Base-by-base conservation (phyloP, 1,139 yeast species). In the Pichia sp. region DNA sequence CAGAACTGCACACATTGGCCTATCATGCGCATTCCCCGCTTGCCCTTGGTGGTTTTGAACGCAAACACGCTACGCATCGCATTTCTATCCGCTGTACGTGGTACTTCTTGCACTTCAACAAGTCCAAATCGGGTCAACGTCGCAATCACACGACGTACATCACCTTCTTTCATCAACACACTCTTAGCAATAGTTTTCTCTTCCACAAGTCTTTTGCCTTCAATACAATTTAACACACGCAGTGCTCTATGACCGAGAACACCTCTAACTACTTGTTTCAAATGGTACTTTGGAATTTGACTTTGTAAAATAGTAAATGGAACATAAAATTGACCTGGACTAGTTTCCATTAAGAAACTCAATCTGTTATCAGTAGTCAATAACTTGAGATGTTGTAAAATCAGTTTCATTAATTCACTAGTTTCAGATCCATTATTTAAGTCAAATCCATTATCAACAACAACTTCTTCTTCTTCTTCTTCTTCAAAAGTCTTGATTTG, bases 21-120 rank as follows among this genome's bases (percentile, higher is more conserved):
- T 50, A 80, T 55, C 21, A 52, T 35, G 4, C 42, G 32, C 10
- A 45, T 37, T 2, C 54, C 49, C 27, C 72, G 66, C 25, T 66
- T 62, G 46, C 77, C 78, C 16, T 31, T 37, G 22, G 42, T 44
- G 35, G 41, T 25, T 58, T 87, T 75, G 71, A 87, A 91, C 35
- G 91, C 71, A 57, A 78, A 91, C 35, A 83, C 82, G 1, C 96
- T 82, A 52, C 94, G 78, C 32, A 87, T 80, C 0, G 97, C 96
- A 2, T 95, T 91, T 50, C 98, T 72, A 60, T 89, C 97, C 25
- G 80, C 82, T 27, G 95, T 82, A 56, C 93, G 75, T 8, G 98
- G 97, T 25, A 91, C 84, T 64, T 93, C 98, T 61, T 91, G 97
- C 34, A 82, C 72, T 58, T 82, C 88, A 21, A 81, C 63, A 15